Conservation (phyloP, 257 asterid species). For the Haberlea rhodopensis region DNA sequence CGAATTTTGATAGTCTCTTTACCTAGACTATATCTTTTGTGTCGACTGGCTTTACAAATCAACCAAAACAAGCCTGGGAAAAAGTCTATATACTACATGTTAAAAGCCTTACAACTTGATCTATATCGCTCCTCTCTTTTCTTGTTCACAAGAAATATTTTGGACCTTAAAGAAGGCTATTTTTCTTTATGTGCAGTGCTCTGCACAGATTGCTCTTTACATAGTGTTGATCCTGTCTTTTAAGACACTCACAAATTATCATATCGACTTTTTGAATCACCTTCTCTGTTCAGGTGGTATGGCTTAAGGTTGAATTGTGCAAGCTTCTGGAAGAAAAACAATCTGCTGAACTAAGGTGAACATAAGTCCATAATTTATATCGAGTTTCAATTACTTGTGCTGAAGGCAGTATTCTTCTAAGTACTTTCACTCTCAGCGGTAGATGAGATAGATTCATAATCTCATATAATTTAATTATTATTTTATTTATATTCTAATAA, state of each 20-base stretch:
- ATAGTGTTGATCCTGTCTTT: no score
- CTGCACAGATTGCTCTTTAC: no score
- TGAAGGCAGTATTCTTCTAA: not conserved
- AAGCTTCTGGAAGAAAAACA: slow-evolving; percentile 86
- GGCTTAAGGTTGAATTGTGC: slow-evolving; percentile 91
- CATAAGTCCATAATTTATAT: not conserved
- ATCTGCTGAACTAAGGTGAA: slow-evolving; percentile 87
- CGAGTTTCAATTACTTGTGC: not conserved
- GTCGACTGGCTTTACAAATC: not conserved
- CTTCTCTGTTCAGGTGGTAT: slow-evolving; percentile 35
- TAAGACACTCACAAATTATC: not conserved
- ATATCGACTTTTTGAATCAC: slow-evolving; percentile 8
- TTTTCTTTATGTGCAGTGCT: no score
- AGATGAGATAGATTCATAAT: not conserved
- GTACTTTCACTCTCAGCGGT: not conserved
- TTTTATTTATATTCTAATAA: no score
- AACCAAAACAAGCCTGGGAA: not conserved
- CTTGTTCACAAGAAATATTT: no score
- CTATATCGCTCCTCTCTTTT: no score
- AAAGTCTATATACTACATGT: not conserved
- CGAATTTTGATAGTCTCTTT: not conserved
- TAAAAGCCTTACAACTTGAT: no score
- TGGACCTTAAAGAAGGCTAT: no score
- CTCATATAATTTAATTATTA: no score
- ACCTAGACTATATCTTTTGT: not conserved